These are phyloP conservation scores for Poa annua DNA, from an alignment of 176 grass and related monocot species.

Conservation along the genomic window DNA sequence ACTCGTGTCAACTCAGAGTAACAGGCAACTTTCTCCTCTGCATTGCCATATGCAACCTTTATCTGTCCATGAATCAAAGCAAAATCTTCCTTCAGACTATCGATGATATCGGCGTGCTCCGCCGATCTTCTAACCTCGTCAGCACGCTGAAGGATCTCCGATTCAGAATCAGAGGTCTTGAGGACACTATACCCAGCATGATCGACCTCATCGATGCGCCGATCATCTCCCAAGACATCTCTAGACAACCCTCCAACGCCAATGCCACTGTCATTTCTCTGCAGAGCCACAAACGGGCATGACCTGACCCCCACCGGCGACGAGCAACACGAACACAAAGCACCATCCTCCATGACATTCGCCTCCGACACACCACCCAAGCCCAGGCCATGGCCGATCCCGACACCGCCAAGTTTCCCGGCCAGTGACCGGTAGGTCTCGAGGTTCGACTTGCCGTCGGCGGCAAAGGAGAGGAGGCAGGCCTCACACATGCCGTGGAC, in stretches of 20 bases:
- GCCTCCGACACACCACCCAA: not conserved
- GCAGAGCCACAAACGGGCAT: conserved; percentile 44
- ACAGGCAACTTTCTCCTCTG: not conserved
- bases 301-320: conserved; percentile 30
- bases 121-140: conserved; percentile 18
- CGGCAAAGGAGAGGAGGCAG: conserved; percentile 61
- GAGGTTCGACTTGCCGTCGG: conserved; percentile 32
- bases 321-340: conserved; percentile 54
- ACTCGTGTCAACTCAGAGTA: not conserved
- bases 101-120: conserved; percentile 1
- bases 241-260: conserved; percentile 7
- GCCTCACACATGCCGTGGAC: conserved; percentile 65
- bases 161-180: conserved; percentile 68
- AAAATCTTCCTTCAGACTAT: conserved; percentile 30
- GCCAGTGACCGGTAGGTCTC: conserved; percentile 29
- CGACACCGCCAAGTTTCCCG: conserved; percentile 32
- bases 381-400: conserved; percentile 15
- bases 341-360: conserved; percentile 22
- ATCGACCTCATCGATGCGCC: conserved; percentile 28
- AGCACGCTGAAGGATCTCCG: conserved; percentile 47
- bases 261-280: conserved; percentile 27
- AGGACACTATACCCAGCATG: conserved; percentile 60
- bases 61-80: not conserved
- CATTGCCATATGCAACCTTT: not conserved
- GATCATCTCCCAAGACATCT: conserved; percentile 25